Evolutionary conservation across 2,329 filamentous ascomycete genomes (phyloP), one percentile per base, ranked within the genome.

Genomic region (Cadophora malorum): DNA sequence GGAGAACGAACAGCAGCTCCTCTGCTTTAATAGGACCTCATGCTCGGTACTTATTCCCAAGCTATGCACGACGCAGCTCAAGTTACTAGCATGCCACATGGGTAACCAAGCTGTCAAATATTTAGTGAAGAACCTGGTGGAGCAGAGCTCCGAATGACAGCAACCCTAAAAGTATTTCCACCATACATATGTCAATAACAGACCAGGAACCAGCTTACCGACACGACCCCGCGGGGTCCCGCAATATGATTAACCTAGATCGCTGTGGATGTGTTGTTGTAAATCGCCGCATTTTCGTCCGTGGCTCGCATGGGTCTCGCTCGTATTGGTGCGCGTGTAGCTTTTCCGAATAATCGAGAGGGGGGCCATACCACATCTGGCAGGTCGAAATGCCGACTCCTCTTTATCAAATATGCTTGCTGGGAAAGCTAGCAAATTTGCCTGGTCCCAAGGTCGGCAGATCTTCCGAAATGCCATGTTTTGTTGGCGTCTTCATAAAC

Each of bases 131-230:
- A 14, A 33, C 28, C 28, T n/a, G 14, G 41, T 45, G 41, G 12
- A 19, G 12, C 41, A 19, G 23, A 55, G 10, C 50, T 53, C 50
- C 52, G 52, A 55, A 33, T 53, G 50, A 53, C 50, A 53, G 50
- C 50, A 53, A 23, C 3, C 50, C 9, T 5, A 67, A 58, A 64
- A 47, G 28, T 61, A 64, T 55, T 64, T 52, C 66, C 66, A 67
- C 66, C 66, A 67, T 59, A 61, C 62, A 64, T 21, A 63, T 45
- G 8, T 14, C 10, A 47, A 21, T 56, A 35, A 23, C 23, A 2
- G 41, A 9, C 65, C 25, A 61, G 56, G 8, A 55, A 58, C 25
- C 14, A 38, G 28, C 7, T 16, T 47, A 45, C 19, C 33, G 25
- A 33, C 33, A 38, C 21, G 8, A 65, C 38, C 63, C 63, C 52